These are phyloP conservation scores for Aegilops longissima DNA, from an alignment of 176 grass and related monocot genomes.

Conservation along the genomic window DNA sequence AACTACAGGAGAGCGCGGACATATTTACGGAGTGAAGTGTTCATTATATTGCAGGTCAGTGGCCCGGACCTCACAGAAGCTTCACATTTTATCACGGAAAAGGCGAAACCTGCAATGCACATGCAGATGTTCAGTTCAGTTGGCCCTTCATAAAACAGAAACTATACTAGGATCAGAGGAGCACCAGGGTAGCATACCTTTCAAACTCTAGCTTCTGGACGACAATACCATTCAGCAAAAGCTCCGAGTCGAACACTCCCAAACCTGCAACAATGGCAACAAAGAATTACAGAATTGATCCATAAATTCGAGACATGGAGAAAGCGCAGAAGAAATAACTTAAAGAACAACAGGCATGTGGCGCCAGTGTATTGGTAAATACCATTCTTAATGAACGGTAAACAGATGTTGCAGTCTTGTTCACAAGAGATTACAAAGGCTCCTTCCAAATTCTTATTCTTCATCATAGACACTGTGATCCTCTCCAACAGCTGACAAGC, in stretches of 20 bases:
- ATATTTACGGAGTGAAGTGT: background rate
- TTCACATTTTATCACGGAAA: conserved; percentile 31
- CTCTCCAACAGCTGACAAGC: conserved; percentile 42
- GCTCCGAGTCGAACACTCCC: conserved; percentile 66
- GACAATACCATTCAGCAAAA: conserved; percentile 83
- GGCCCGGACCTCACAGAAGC: background rate
- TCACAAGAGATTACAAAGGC: conserved; percentile 64
- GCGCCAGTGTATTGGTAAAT: background rate
- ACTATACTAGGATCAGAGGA: background rate
- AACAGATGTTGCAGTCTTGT: conserved; percentile 54
- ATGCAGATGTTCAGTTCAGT: background rate
- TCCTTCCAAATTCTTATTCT: conserved; percentile 43
- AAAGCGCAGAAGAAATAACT: background rate
- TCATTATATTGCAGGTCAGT: background rate
- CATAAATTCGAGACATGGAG: background rate
- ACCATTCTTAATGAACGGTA: conserved; percentile 49
- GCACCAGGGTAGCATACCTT: conserved; percentile 34
- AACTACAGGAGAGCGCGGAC: background rate
- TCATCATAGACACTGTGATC: conserved; percentile 39
- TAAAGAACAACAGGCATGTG: background rate
- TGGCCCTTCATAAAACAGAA: background rate
- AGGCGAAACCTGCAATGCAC: conserved; percentile 32
- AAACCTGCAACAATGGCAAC: conserved; percentile 50
- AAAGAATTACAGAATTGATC: background rate
- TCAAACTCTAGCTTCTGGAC: conserved; percentile 76